These are phyloP conservation scores for Diaporthe helianthi DNA, from an alignment of 2,329 filamentous ascomycete species.

Conservation along the genomic window DNA sequence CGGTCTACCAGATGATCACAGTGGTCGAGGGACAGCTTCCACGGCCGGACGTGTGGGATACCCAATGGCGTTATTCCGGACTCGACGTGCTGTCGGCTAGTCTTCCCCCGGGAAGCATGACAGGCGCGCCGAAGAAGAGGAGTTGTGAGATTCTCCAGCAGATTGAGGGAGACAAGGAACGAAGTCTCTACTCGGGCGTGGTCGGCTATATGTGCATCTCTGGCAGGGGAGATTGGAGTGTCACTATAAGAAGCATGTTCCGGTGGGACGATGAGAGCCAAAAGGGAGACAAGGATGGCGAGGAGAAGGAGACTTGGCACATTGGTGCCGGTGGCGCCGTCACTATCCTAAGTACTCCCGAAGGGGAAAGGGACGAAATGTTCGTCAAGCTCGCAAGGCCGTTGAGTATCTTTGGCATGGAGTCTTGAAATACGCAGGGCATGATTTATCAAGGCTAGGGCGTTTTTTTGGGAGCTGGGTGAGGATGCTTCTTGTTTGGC, in stretches of 20 bases:
- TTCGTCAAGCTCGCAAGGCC: slow-evolving; percentile 72
- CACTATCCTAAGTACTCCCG: slow-evolving; percentile 80
- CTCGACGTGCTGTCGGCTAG: slow-evolving; percentile 79
- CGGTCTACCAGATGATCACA: slow-evolving; percentile 90
- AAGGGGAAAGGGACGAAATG: slow-evolving; percentile 93
- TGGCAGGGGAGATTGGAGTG: slow-evolving; percentile 87
- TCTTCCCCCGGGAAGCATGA: slow-evolving; percentile 94
- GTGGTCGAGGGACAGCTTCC: slow-evolving; percentile 77
- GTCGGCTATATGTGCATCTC: slow-evolving; percentile 89
- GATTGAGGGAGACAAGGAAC: slow-evolving; percentile 68
- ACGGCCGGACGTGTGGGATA: slow-evolving; percentile 9
- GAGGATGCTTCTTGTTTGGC: neutral
- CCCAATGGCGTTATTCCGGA: slow-evolving; percentile 58
- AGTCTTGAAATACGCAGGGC: slow-evolving; percentile 33
- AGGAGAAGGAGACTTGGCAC: slow-evolving; percentile 70
- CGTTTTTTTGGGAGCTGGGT: neutral
- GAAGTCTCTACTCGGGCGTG: slow-evolving; percentile 86
- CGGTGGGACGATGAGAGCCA: slow-evolving; percentile 71
- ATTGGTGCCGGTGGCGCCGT: slow-evolving; percentile 92
- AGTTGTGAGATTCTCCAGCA: slow-evolving; percentile 81
- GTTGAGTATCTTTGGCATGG: slow-evolving; percentile 55
- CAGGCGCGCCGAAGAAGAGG: slow-evolving; percentile 91
- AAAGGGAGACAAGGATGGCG: slow-evolving; percentile 40
- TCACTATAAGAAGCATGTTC: slow-evolving; percentile 86
- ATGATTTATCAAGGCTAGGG: neutral